Evolutionary conservation across 2,329 filamentous ascomycete species (phyloP), one percentile per base, ranked within the genome.

Genomic region (Diplodia mutila): DNA sequence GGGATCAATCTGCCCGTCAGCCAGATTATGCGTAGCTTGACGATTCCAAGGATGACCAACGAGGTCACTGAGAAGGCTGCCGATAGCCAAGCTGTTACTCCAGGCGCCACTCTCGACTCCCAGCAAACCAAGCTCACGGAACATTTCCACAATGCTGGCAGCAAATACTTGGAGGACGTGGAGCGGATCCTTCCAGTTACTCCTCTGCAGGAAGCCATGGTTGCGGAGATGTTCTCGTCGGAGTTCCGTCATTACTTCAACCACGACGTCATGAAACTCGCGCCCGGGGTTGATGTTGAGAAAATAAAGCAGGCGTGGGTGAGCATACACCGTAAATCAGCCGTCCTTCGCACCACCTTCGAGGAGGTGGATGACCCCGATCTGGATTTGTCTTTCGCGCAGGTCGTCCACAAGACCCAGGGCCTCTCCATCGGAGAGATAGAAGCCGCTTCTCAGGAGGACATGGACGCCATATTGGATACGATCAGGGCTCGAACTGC

Each of bases 181-280:
- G 86, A 91, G 61, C 76, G 82, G 3, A 78, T 94, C 2, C 79
- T 95, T 2, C 93, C 93, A 0, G 85, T 90, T 0, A 97, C 94
- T 0, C 89, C 93, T 7, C 83, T 97, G 5, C 94, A 98, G 78
- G 93, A 97, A 76, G 89, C 90, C 1, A 93, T 97, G 88, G 81
- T 96, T 2, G 89, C 89, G 0, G 91, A 92, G 69, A 97, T 97
- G 91, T 71, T 93, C 0, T 83, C 87, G 18, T 95, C 93, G 0
- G 83, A 87, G 3, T 94, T 91, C 72, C 80, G 83, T 12, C 86
- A 89, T 70, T 98, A 98, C 75, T 96, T 93, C 81, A 97, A 96
- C 70, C 89, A 95, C 67, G 91, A 97, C 72, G 79, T 94, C 2
- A 81, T 96, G 25, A 85, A 88, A 70, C 71, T 97, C 1, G 74